Conservation (phyloP, 768 basidiomycete genomes). For the Boletus subparvulus region DNA sequence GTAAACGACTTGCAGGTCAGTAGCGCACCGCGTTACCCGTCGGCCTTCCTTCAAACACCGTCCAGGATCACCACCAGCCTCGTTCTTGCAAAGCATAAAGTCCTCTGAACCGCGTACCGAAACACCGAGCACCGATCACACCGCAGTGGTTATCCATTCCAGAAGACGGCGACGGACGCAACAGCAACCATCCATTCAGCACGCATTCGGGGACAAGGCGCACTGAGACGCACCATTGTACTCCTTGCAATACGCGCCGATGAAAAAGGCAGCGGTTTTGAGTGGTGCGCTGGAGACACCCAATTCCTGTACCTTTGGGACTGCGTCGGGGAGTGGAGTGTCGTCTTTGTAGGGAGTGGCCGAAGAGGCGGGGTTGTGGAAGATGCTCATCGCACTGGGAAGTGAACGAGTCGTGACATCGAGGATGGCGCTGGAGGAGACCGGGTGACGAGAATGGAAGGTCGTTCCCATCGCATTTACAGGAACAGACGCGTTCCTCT, state of each 20-base stretch:
- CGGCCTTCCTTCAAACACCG: constrained; percentile 96
- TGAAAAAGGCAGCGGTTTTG: constrained; percentile 96
- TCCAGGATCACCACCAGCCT: constrained; percentile 76
- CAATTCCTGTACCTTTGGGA: constrained; percentile 84
- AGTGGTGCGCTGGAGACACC: constrained; percentile 89
- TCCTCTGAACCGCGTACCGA: constrained; percentile 57
- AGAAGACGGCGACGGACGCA: neutral
- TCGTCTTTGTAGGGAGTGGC: constrained; percentile 58
- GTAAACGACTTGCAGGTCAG: constrained; percentile 71
- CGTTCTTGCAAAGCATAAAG: constrained; percentile 97
- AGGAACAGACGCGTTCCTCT: neutral
- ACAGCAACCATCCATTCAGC: constrained; percentile 9
- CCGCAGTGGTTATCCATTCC: neutral
- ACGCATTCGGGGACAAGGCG: neutral
- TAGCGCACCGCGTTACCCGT: constrained; percentile 92
- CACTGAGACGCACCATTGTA: constrained; percentile 77
- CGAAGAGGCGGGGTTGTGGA: constrained; percentile 48
- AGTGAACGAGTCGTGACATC: neutral
- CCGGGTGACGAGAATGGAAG: constrained; percentile 24
- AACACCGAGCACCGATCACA: neutral
- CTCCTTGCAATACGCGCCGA: constrained; percentile 93
- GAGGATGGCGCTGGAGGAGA: constrained; percentile 18
- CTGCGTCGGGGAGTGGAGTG: constrained; percentile 59
- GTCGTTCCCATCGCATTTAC: constrained; percentile 18
- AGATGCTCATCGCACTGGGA: constrained; percentile 48